Evolutionary conservation across 2,329 filamentous ascomycete species (phyloP), one percentile per base, ranked within the genome.

Genomic region (Colletotrichum noveboracense): DNA sequence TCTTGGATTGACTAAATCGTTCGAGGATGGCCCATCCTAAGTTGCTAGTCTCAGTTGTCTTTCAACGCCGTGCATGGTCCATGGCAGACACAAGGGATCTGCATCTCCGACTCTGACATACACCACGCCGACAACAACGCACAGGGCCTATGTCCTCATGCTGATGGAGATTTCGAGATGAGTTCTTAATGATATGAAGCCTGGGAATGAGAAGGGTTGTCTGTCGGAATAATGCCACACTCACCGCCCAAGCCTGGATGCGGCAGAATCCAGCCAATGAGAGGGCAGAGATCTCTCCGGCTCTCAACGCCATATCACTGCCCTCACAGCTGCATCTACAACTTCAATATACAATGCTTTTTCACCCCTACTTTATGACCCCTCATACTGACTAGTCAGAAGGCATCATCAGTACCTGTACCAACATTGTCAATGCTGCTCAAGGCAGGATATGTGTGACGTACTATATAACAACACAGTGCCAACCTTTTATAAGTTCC

Each of bases 141-240:
- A 21, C 1, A 48, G 10, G 0, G 43, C 6, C 3, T 0, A 6
- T 48, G 43, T 21, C 4, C 6, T 6, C n/a, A 7, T 10, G n/a
- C n/a, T 48, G 43, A 48, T 13, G 5, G 43, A n/a, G 6, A 7
- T 21, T 48, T 48, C 4, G 3, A 13, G 43, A 48, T 43, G 43
- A 21, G 1, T 7, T 48, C 3, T 21, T 5, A 0, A 48, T 48
- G 6, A 1, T 21, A 12, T 13, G 6, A 48, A 48, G 43, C 3
- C 43, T 10, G 43, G 6, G 10, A 21, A 48, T 48, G 10, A 13
- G 6, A 48, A 48, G 43, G 1, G 10, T 12, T 3, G 24, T n/a
- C 26, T 26, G 26, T 26, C 26, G 4, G 26, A 26, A 26, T 26
- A 26, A 26, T 26, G 26, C 26, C 26, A 26, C 26, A 26, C 26